These are phyloP conservation scores for Gentiana straminea DNA, from an alignment of 257 asterid genomes.

Conservation along the genomic window DNA sequence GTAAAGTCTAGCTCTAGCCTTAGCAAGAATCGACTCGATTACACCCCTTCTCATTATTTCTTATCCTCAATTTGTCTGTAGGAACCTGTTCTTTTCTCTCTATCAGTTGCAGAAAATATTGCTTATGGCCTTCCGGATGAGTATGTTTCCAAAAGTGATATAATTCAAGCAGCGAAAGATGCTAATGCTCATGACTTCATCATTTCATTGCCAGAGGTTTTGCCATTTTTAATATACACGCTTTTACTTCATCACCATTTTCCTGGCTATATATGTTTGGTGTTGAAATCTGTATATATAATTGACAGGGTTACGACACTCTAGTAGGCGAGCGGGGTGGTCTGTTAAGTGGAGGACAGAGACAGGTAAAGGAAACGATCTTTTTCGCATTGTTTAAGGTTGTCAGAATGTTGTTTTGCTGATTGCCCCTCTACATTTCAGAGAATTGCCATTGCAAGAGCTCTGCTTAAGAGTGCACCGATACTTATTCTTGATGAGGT, in stretches of 20 bases:
- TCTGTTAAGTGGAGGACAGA: constrained; percentile 90
- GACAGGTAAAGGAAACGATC: constrained; percentile 48
- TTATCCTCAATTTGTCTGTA: constrained; percentile 15
- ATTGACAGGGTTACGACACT: constrained; percentile 76
- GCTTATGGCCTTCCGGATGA: constrained; percentile 98
- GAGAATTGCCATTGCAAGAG: constrained; percentile 98
- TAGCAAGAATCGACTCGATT: no score
- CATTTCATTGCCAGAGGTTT: constrained; percentile 85
- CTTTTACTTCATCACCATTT: constrained; percentile 5
- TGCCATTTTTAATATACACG: constrained; percentile 11
- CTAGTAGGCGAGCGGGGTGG: constrained; percentile 98
- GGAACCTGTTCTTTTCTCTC: constrained; percentile 96
- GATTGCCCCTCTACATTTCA: constrained; percentile 25
- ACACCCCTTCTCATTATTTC: no score
- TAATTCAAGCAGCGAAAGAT: constrained; percentile 94
- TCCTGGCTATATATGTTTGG: constrained; percentile 1
- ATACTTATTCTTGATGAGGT: constrained; percentile 95
- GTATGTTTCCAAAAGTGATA: constrained; percentile 71
- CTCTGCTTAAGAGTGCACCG: constrained; percentile 96
- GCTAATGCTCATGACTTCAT: constrained; percentile 98
- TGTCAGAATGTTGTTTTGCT: constrained; percentile 2
- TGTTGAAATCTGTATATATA: constrained; percentile 11
- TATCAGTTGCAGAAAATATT: constrained; percentile 90
- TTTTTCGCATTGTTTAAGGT: not conserved
- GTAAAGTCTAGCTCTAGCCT: no score